phyloP scores from a whole-genome alignment of 1,284 basidiomycete species.

The Sporisorium reilianum region DNA sequence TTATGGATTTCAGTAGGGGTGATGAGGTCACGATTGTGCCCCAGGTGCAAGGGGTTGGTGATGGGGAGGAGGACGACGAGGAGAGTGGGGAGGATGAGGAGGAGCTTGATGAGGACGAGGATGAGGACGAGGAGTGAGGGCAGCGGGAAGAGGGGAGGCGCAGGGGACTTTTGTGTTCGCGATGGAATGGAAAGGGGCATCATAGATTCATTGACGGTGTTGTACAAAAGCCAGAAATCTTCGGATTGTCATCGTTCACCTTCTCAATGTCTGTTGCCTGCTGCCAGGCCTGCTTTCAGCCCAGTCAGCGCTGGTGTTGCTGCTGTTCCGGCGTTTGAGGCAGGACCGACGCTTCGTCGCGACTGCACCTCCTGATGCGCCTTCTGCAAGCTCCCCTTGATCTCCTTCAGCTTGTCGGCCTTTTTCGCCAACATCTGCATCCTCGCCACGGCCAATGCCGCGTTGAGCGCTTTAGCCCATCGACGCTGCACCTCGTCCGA shows the following conservation, averaged over 20 bases:
- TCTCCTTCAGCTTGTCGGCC: conserved; percentile 8
- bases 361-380: conserved; percentile 37
- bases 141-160: background rate
- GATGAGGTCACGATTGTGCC: conserved; percentile 40
- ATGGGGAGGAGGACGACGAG: conserved; percentile 21
- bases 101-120: background rate
- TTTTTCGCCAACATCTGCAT: conserved; percentile 30
- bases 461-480: conserved; percentile 40
- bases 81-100: conserved; percentile 3
- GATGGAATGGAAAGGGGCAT: background rate
- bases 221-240: conserved; percentile 12
- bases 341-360: conserved; percentile 11
- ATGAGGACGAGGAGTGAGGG: conserved; percentile 8
- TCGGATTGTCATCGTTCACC: background rate
- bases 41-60: conserved; percentile 19
- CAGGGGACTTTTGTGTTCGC: background rate
- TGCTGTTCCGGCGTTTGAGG: background rate
- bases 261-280: conserved; percentile 2
- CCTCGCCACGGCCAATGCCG: conserved; percentile 22
- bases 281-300: conserved; percentile 10
- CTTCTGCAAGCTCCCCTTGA: conserved; percentile 28
- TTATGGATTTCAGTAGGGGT: conserved; percentile 44
- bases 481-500: conserved; percentile 11
- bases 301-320: background rate
- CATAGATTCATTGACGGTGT: conserved; percentile 2